Evolutionary conservation across 2,329 filamentous ascomycete genomes (phyloP).

Genomic region (Fusarium nygamai): DNA sequence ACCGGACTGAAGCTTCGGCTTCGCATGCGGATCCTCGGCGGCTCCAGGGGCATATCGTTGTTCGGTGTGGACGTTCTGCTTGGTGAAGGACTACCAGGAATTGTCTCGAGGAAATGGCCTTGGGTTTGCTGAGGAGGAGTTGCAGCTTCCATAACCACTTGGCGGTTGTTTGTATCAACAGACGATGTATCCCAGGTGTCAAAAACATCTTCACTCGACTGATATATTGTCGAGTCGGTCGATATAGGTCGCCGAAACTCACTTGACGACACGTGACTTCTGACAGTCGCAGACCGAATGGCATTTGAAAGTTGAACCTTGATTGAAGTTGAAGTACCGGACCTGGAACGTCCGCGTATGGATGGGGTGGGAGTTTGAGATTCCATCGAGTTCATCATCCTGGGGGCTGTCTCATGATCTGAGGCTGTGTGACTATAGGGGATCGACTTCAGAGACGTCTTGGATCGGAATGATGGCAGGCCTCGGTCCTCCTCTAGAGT

Average conservation of each 20-base stretch:
- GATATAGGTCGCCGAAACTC: slow-evolving; percentile 59
- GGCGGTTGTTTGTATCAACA: slow-evolving; percentile 70
- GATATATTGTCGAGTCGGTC: slow-evolving; percentile 55
- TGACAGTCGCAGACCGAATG: slow-evolving; percentile 67
- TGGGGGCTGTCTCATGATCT: slow-evolving; percentile 45
- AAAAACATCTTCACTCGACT: slow-evolving; percentile 69
- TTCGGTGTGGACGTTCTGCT: slow-evolving; percentile 74
- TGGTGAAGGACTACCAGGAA: slow-evolving; percentile 71
- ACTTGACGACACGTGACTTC: slow-evolving; percentile 61
- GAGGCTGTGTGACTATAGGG: slow-evolving; percentile 60
- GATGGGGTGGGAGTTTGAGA: slow-evolving; percentile 57
- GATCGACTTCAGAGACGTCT: slow-evolving; percentile 58
- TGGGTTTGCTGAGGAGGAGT: slow-evolving; percentile 56
- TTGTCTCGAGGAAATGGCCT: slow-evolving; percentile 72
- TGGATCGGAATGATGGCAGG: slow-evolving; percentile 39
- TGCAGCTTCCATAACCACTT: slow-evolving; percentile 63
- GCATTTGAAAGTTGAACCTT: slow-evolving; percentile 55
- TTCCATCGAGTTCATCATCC: slow-evolving; percentile 49
- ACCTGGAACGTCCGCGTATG: slow-evolving; percentile 44
- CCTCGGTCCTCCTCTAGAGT: slow-evolving; percentile 37
- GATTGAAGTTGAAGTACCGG: slow-evolving; percentile 41
- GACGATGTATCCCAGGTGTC: slow-evolving; percentile 80
- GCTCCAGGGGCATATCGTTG: slow-evolving; percentile 65
- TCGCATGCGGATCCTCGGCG: slow-evolving; percentile 55
- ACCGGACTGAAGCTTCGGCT: slow-evolving; percentile 64